Percentiles rank a stretch among this genome's conserved stretches.
phyloP scores from a whole-genome alignment of 2,329 filamentous ascomycete genomes.

The Xylaria hypoxylon region DNA sequence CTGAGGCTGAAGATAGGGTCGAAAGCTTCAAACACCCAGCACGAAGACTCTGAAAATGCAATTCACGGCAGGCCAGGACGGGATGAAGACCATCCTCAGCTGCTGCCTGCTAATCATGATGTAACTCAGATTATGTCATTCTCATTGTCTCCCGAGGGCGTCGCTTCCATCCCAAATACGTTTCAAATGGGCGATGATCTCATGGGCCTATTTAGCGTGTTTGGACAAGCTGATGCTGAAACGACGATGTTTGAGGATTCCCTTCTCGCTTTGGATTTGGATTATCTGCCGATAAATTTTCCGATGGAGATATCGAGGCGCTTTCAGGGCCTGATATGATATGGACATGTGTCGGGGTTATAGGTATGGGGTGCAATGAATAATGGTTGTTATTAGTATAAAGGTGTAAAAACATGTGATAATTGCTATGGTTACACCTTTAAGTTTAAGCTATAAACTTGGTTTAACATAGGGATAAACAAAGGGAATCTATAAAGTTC shows the following conservation, averaged over 20 bases:
- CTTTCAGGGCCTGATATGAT: slow-evolving; percentile 14
- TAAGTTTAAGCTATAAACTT: too few species aligned
- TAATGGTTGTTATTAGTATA: too few species aligned
- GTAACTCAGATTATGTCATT: neutral
- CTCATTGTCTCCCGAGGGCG: neutral
- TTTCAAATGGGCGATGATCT: slow-evolving; percentile 18
- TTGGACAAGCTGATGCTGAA: slow-evolving; percentile 6
- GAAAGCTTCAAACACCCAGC: neutral
- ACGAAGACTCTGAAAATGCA: neutral
- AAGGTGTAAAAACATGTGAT: too few species aligned
- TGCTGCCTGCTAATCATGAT: neutral
- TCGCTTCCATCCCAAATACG: neutral
- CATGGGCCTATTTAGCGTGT: slow-evolving; percentile 11
- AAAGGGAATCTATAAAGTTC: too few species aligned
- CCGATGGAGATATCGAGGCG: slow-evolving; percentile 6
- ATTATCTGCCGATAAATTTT: slow-evolving; percentile 1
- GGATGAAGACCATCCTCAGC: neutral
- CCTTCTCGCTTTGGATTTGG: neutral
- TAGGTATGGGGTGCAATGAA: neutral
- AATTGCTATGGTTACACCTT: too few species aligned
- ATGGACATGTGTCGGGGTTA: neutral
- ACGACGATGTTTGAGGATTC: slow-evolving; percentile 5
- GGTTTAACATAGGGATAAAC: too few species aligned
- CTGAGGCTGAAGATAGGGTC: slow-evolving; percentile 10
- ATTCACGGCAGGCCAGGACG: neutral